These are phyloP conservation scores for Neurospora sp. DNA, from an alignment of 495 filamentous ascomycete genomes.

Conservation along the genomic window DNA sequence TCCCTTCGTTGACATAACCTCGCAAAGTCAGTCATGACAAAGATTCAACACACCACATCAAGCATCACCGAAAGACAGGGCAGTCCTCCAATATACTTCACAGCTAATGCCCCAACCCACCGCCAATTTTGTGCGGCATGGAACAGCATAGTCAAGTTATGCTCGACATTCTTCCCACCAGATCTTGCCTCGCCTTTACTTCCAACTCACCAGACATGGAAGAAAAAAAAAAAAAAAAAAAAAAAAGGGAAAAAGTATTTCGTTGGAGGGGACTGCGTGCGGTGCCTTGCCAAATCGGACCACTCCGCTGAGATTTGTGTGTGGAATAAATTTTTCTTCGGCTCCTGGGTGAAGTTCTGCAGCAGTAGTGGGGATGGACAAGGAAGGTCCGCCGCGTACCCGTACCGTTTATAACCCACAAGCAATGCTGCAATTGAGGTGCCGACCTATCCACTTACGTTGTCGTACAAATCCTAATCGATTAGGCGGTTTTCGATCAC, in stretches of 20 bases:
- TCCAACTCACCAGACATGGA: background rate
- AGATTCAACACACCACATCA: background rate
- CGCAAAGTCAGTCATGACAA: background rate
- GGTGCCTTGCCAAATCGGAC: slow-evolving; percentile 16
- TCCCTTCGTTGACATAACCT: too few relatives aligned
- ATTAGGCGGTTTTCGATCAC: background rate
- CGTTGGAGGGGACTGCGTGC: slow-evolving; percentile 6
- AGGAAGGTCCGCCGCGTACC: background rate
- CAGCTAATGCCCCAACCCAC: background rate
- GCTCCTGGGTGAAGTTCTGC: slow-evolving; percentile 14
- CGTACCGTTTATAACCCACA: background rate
- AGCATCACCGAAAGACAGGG: too few relatives aligned
- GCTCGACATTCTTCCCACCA: background rate
- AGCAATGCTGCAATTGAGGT: background rate
- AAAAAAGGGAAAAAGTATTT: slow-evolving; percentile 11
- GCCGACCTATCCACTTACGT: background rate
- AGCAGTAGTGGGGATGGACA: slow-evolving; percentile 21
- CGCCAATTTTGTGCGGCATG: background rate
- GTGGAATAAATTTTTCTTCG: slow-evolving; percentile 30
- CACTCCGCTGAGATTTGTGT: slow-evolving; percentile 25
- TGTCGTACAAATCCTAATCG: background rate
- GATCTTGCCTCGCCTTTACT: background rate
- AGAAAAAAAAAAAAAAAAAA: background rate
- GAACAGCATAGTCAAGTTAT: background rate
- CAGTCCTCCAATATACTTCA: background rate